A percentile compares a stretch with the other conserved stretches of the same genome.
Evolutionary conservation across 2,329 filamentous ascomycete species (phyloP).

Genomic region (Didymellaceae sp.): DNA sequence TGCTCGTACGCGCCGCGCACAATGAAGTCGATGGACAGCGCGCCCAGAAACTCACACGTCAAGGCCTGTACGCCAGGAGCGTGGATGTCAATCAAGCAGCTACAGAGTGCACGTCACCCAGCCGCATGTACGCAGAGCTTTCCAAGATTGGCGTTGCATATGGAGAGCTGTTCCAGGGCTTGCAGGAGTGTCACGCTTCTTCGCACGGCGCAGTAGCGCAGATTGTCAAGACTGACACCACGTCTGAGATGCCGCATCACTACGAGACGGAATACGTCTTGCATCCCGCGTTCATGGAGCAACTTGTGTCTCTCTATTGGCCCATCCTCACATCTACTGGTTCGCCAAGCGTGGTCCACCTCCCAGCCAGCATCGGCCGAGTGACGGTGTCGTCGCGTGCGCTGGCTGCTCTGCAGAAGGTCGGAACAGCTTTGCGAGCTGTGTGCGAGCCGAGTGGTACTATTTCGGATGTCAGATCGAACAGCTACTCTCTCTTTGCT

Average conservation of each 20-base stretch:
- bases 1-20: conserved; percentile 46
- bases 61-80: conserved; percentile 24
- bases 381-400: conserved; percentile 27
- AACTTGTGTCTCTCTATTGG: conserved; percentile 39
- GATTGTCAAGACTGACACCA: conserved; percentile 27
- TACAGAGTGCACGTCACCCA: conserved; percentile 21
- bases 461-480: conserved; percentile 21
- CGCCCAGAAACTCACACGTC: neutral
- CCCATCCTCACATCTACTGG: conserved; percentile 26
- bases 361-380: conserved; percentile 35
- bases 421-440: conserved; percentile 19
- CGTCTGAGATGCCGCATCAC: conserved; percentile 36
- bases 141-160: conserved; percentile 58
- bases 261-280: conserved; percentile 33
- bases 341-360: conserved; percentile 22
- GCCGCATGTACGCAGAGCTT: conserved; percentile 56
- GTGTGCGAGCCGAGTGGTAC: conserved; percentile 19
- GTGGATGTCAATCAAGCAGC: conserved; percentile 10
- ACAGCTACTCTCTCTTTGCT: conserved; percentile 33
- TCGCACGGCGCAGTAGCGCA: conserved; percentile 34
- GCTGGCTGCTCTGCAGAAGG: neutral
- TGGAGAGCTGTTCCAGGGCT: conserved; percentile 60
- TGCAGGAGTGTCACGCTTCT: conserved; percentile 55
- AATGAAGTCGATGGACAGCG: conserved; percentile 52
- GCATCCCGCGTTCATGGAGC: conserved; percentile 37